phyloP scores from a whole-genome alignment of 345 rosid species.

The Eucalyptus urophylla region DNA sequence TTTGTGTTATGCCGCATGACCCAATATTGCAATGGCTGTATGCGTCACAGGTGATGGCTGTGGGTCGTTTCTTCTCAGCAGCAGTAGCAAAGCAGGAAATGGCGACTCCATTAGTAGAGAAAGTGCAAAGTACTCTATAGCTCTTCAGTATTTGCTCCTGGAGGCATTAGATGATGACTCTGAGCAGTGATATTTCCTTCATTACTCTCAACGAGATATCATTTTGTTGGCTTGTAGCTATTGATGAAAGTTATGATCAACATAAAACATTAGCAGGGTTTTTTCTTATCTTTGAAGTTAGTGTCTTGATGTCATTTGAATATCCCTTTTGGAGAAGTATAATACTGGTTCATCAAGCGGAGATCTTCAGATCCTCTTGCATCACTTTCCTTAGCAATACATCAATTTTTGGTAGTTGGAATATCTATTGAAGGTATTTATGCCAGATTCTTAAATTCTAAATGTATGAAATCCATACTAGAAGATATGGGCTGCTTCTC shows the following conservation, averaged over 20 bases:
- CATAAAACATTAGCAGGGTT: background rate
- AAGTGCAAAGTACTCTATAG: constrained; percentile 47
- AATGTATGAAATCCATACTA: background rate
- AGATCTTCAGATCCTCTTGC: background rate
- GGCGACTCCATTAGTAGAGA: background rate
- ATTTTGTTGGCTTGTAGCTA: background rate
- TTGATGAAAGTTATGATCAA: background rate
- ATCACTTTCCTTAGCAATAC: background rate
- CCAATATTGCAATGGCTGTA: background rate
- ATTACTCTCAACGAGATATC: background rate
- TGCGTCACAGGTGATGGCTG: constrained; percentile 43
- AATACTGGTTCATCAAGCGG: background rate
- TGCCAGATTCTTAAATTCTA: background rate
- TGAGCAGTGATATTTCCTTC: background rate
- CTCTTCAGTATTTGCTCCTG: constrained; percentile 25
- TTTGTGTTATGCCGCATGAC: background rate
- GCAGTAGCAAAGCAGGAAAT: constrained; percentile 4
- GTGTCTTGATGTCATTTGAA: background rate
- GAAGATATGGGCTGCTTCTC: background rate
- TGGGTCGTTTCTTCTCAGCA: constrained; percentile 51
- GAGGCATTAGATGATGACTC: constrained; percentile 33
- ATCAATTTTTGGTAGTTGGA: background rate
- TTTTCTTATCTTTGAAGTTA: background rate
- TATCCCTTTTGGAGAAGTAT: background rate
- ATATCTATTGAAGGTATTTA: background rate